Conservation (phyloP, 306 rosid genomes). For the Fagus sylvatica region DNA sequence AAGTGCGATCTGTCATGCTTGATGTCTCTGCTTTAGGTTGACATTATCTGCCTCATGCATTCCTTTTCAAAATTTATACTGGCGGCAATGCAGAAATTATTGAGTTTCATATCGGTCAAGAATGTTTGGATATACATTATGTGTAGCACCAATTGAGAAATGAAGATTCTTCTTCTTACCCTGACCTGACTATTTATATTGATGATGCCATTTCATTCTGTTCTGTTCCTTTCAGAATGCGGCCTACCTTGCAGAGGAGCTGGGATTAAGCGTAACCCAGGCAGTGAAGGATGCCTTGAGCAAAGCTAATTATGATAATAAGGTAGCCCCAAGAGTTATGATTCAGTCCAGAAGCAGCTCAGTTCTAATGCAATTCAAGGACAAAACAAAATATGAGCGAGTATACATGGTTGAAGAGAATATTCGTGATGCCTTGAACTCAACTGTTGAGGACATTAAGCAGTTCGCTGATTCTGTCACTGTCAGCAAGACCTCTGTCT, state of each 20-base stretch:
- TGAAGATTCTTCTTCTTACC: background rate
- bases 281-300: constrained; percentile 53
- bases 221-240: constrained; percentile 65
- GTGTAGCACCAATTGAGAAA: background rate
- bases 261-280: constrained; percentile 54
- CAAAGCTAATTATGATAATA: constrained; percentile 67
- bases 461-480: constrained; percentile 66
- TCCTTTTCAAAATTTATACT: background rate
- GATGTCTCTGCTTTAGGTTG: background rate
- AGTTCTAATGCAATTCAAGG: constrained; percentile 63
- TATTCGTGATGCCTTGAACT: constrained; percentile 41
- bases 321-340: constrained; percentile 50
- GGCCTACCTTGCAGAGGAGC: constrained; percentile 60
- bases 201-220: constrained; percentile 20
- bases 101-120: constrained; percentile 5
- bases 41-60: background rate
- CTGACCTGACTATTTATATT: constrained; percentile 7
- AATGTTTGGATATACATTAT: constrained; percentile 3
- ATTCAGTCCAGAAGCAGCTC: constrained; percentile 80
- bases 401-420: constrained; percentile 67
- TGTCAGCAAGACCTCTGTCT: constrained; percentile 57
- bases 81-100: background rate
- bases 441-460: constrained; percentile 63
- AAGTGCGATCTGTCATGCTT: background rate
- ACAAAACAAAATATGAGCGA: constrained; percentile 51